phyloP scores from a whole-genome alignment of 1,139 yeast species.

The Yamadazyma siamensis region DNA sequence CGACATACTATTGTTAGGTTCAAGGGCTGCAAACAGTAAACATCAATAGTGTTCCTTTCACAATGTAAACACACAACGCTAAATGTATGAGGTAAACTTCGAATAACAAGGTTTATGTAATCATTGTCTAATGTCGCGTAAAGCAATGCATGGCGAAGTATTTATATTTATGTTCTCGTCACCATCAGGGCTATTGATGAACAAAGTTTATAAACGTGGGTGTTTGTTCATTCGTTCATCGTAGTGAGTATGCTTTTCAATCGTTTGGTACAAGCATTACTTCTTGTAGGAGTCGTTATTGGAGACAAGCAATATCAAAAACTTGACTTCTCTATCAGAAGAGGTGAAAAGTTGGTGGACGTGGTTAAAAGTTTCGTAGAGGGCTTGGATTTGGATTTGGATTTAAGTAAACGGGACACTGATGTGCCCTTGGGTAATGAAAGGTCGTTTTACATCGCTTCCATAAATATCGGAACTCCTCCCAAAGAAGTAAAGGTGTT shows the following conservation, averaged over 20 bases:
- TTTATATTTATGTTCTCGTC: no score
- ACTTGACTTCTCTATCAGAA: slow-evolving; percentile 25
- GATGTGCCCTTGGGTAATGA: slow-evolving; percentile 14
- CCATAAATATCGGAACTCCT: slow-evolving; percentile 54
- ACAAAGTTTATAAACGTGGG: no score
- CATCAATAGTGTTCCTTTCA: no score
- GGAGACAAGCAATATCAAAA: slow-evolving; percentile 13
- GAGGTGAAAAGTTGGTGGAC: slow-evolving; percentile 21
- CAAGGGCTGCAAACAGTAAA: no score
- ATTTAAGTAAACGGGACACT: slow-evolving; percentile 9
- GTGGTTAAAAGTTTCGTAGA: slow-evolving; percentile 15
- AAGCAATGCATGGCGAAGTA: no score
- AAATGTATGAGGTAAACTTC: no score
- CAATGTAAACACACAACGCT: no score
- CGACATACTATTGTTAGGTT: no score
- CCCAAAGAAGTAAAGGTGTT: slow-evolving; percentile 49
- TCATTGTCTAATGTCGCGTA: no score
- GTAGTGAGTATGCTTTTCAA: slow-evolving; percentile 15
- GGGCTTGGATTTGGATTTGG: slow-evolving; percentile 4
- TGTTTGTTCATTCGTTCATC: no score
- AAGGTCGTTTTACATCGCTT: slow-evolving; percentile 29
- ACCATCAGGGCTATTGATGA: no score
- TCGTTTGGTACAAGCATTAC: slow-evolving; percentile 14
- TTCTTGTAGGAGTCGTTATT: slow-evolving; percentile 14
- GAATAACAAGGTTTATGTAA: no score